These are phyloP conservation scores for Pilobolus umbonatus DNA, from an alignment of 192 early-diverging fungal genomes.

Conservation along the genomic window DNA sequence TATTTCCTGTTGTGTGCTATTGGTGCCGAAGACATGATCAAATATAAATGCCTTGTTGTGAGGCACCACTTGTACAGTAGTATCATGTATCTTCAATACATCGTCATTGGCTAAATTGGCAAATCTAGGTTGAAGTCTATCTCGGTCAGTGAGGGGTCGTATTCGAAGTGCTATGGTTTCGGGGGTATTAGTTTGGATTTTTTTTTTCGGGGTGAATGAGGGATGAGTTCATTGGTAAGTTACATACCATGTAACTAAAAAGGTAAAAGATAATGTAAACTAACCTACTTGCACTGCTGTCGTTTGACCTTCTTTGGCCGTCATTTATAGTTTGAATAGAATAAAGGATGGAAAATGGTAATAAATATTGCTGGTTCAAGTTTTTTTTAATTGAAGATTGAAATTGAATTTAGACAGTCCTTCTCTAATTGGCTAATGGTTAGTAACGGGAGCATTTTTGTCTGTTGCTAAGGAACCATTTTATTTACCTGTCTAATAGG, in stretches of 20 bases:
- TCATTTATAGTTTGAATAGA: too few relatives aligned
- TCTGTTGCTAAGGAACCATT: too few relatives aligned
- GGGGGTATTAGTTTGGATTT: conserved; percentile 2
- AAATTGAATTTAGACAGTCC: too few relatives aligned
- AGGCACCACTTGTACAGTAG: conserved; percentile 27
- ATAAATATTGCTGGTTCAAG: too few relatives aligned
- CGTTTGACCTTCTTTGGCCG: conserved; percentile 28
- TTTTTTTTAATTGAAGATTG: too few relatives aligned
- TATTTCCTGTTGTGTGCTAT: conserved; percentile 28
- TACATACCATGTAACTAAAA: too few relatives aligned
- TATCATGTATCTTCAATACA: conserved; percentile 23
- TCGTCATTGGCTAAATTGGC: conserved; percentile 27
- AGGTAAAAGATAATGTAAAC: neutral
- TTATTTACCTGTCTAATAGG: too few relatives aligned
- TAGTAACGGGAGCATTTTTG: too few relatives aligned
- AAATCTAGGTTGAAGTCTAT: conserved; percentile 33
- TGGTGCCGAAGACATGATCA: conserved; percentile 33
- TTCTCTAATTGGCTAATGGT: too few relatives aligned
- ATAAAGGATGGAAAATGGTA: too few relatives aligned
- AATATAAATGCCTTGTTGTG: conserved; percentile 30
- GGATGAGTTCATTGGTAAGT: neutral
- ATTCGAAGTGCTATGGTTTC: conserved; percentile 23
- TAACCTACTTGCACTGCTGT: conserved; percentile 39
- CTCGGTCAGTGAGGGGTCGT: conserved; percentile 26
- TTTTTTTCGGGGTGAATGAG: neutral